Evolutionary conservation across 495 filamentous ascomycete genomes (phyloP), one percentile per base, ranked within the genome.

Genomic region (Penicillium argentinense): DNA sequence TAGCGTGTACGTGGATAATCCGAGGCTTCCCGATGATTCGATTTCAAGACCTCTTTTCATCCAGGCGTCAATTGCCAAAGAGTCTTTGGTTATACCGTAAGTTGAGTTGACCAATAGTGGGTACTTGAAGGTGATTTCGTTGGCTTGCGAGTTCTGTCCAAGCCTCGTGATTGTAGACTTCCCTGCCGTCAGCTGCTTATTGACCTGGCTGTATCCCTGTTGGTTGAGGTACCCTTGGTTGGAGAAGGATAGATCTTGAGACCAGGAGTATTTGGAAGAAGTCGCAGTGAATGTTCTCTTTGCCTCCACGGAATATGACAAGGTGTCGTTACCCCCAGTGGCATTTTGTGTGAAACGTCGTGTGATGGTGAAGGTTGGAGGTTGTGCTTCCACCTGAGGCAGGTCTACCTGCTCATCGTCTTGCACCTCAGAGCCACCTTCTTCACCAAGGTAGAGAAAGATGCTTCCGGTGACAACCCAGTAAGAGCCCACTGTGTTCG

Each of bases 401-500:
- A 41, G 19, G 11, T 14, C 16, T n/a, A n/a, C n/a, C n/a, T n/a
- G n/a, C 9, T 18, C 44, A 0, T 27, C 33, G 8, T 14, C 14
- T 12, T 9, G 18, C 1, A 25, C 5, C 26, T 18, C 24, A 39
- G 79, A 59, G n/a, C 68, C 76, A 2, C 60, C 61, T 9, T 57
- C 43, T 0, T 69, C 51, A 49, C 83, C 81, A 2, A 82, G 67
- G 77, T 86, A 95, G 8, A 91, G 51, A 57, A 95, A 91, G 14
- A 95, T 75, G 39, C 89, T 92, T 5, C 88, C 90, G 0, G 87
- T 89, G 5, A 95, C 83, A 42, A 87, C 76, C 90, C 91, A 96
- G 54, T 84, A 83, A 27, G 75, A 76, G n/a, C 76, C 79, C 12
- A 91, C 79, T 1, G 73, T 76, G 7, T 81, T 63, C 0, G 82